Conservation (phyloP, 352 stramenopile species). For the Peronospora destructor region DNA sequence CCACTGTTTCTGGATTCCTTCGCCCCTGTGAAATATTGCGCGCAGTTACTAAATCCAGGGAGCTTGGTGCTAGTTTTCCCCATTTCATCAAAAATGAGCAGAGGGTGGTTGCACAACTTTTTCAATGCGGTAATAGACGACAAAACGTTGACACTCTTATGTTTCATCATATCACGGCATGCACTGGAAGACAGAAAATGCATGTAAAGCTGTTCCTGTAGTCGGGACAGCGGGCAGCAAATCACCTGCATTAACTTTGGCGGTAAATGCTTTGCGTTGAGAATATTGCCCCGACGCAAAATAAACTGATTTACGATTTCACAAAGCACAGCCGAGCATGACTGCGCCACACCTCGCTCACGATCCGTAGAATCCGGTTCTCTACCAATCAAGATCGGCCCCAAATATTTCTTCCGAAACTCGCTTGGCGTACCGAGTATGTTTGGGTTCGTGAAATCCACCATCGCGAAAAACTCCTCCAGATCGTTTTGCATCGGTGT, state of each 20-base stretch:
- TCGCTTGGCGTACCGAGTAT: conserved; percentile 78
- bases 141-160: conserved; percentile 86
- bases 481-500: conserved; percentile 99
- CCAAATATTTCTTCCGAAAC: conserved; percentile 91
- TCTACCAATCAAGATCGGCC: conserved; percentile 82
- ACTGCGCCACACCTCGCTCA: conserved; percentile 61
- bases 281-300: conserved; percentile 93
- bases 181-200: conserved; percentile 93
- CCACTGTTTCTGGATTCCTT: conserved; percentile 9
- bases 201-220: conserved; percentile 95
- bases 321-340: conserved; percentile 92
- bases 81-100: conserved; percentile 88
- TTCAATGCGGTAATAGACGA: conserved; percentile 90
- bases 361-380: conserved; percentile 87
- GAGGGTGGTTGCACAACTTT: conserved; percentile 97
- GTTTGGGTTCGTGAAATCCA: conserved; percentile 84
- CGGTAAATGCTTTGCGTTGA: conserved; percentile 98
- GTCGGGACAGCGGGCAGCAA: conserved; percentile 92
- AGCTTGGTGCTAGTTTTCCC: conserved; percentile 79
- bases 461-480: conserved; percentile 98
- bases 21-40: conserved; percentile 50
- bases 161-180: conserved; percentile 93
- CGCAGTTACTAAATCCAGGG: conserved; percentile 71
- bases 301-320: conserved; percentile 98
- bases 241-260: conserved; percentile 99